Conservation (phyloP, 2,329 filamentous ascomycete genomes). For the Ophiostoma sp. region DNA sequence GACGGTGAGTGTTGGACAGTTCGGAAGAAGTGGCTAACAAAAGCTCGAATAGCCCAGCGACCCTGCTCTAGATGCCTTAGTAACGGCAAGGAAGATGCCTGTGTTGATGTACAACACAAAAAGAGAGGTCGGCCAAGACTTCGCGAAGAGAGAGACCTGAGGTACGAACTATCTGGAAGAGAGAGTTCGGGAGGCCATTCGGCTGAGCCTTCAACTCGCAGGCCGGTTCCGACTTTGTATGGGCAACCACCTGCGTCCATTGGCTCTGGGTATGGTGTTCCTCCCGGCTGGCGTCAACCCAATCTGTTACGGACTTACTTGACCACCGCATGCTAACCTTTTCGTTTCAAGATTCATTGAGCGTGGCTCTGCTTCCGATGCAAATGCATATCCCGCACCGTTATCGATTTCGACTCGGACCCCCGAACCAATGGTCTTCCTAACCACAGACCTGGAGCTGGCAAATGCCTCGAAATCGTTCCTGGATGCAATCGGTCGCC, state of each 20-base stretch:
- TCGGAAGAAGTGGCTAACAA: not conserved
- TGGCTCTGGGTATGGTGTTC: constrained; percentile 43
- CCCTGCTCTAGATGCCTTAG: constrained; percentile 72
- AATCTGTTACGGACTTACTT: constrained; percentile 46
- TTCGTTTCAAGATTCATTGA: constrained; percentile 44
- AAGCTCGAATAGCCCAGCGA: constrained; percentile 53
- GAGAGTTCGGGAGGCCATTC: constrained; percentile 40
- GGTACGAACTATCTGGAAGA: constrained; percentile 47
- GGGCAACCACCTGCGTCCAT: constrained; percentile 40
- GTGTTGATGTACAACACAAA: constrained; percentile 80
- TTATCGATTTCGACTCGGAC: constrained; percentile 38
- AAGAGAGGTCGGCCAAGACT: constrained; percentile 73
- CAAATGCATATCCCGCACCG: constrained; percentile 45
- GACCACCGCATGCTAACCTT: constrained; percentile 28
- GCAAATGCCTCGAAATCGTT: constrained; percentile 53
- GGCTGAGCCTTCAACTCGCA: constrained; percentile 43
- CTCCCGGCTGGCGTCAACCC: constrained; percentile 39
- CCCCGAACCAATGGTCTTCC: constrained; percentile 51
- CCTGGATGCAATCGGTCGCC: constrained; percentile 48
- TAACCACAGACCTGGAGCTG: constrained; percentile 55
- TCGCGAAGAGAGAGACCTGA: constrained; percentile 62
- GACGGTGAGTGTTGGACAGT: not conserved
- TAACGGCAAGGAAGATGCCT: constrained; percentile 74
- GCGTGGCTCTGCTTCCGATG: constrained; percentile 44
- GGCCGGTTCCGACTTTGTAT: constrained; percentile 47